Evolutionary conservation across 2,329 filamentous ascomycete genomes (phyloP).

Genomic region (Claviceps sp.): DNA sequence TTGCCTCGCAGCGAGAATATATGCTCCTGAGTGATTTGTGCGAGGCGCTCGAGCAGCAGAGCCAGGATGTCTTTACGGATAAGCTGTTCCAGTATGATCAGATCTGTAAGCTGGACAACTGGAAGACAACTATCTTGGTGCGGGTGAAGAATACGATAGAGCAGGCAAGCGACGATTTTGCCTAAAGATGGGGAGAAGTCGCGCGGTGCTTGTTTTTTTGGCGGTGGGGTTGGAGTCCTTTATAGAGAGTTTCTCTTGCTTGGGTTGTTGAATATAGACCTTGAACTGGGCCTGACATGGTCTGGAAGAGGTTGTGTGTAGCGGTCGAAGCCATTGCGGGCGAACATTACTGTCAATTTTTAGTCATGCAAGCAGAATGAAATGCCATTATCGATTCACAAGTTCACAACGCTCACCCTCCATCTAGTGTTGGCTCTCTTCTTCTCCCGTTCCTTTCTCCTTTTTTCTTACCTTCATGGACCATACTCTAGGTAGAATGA

Average conservation of each 20-base stretch:
- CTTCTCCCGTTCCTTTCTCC: background rate
- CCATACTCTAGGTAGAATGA: too few species aligned
- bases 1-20: slow-evolving; percentile 65
- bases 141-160: slow-evolving; percentile 76
- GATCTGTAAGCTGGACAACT: slow-evolving; percentile 87
- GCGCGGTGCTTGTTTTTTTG: background rate
- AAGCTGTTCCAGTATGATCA: slow-evolving; percentile 84
- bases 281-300: too few species aligned
- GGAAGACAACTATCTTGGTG: slow-evolving; percentile 82
- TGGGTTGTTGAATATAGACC: background rate
- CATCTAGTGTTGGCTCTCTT: background rate
- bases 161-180: slow-evolving; percentile 31
- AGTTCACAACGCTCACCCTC: too few species aligned
- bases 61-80: slow-evolving; percentile 73
- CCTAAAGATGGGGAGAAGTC: slow-evolving; percentile 13
- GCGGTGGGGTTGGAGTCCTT: background rate
- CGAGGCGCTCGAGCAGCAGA: slow-evolving; percentile 60
- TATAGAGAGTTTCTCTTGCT: background rate
- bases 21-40: slow-evolving; percentile 67
- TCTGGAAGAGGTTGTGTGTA: too few species aligned
- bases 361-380: background rate
- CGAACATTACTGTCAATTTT: background rate
- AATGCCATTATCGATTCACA: background rate
- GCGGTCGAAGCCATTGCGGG: background rate
- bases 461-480: background rate